phyloP scores from a whole-genome alignment of 306 rosid genomes.

The Myrica gale region DNA sequence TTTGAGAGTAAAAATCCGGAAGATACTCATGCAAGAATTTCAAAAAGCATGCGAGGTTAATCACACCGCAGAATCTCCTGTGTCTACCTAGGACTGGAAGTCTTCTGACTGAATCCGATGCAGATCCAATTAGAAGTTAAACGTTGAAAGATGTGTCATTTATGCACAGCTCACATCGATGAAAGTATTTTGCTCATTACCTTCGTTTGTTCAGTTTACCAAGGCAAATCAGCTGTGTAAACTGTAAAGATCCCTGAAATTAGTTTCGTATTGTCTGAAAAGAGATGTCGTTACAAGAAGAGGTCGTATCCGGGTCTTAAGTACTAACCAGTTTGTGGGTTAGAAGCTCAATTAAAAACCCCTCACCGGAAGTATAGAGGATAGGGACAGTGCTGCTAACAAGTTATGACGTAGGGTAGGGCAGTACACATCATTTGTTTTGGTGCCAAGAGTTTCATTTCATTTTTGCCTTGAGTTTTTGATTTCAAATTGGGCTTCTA shows the following conservation, averaged over 20 bases:
- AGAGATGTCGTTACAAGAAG: conserved; percentile 11
- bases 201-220: background rate
- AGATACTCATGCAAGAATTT: conserved; percentile 58
- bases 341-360: background rate
- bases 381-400: background rate
- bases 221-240: conserved; percentile 20
- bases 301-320: background rate
- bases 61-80: conserved; percentile 23
- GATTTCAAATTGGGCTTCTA: background rate
- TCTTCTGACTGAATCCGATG: conserved; percentile 22
- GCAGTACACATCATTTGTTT: background rate
- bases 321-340: conserved; percentile 22
- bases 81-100: conserved; percentile 1
- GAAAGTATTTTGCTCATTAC: background rate
- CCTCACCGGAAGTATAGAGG: conserved; percentile 24
- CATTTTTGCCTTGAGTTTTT: background rate
- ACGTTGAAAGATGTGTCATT: conserved; percentile 11
- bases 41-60: conserved; percentile 28
- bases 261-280: conserved; percentile 17
- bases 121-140: conserved; percentile 11
- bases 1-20: conserved; percentile 68
- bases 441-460: background rate
- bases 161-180: conserved; percentile 30
- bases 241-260: conserved; percentile 11
- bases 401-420: background rate